Evolutionary conservation across 202 grass and related monocot species (phyloP).

Genomic region (Bolboschoenoplectus hybrid): DNA sequence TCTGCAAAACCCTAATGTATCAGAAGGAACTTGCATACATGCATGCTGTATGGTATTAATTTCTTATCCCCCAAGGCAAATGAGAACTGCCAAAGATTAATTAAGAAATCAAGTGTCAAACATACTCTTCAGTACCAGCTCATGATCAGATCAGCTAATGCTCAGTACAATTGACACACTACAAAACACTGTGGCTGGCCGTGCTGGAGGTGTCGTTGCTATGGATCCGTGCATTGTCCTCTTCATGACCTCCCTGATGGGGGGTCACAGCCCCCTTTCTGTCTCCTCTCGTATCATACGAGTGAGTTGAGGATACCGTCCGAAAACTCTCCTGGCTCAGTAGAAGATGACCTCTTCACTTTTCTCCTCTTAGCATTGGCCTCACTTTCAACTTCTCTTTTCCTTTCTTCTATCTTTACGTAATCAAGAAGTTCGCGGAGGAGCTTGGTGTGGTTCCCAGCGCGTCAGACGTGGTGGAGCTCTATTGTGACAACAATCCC

Average conservation of each 20-base stretch:
- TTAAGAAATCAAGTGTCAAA: too few relatives aligned
- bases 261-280: conserved; percentile 69
- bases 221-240: conserved; percentile 72
- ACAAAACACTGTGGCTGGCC: conserved; percentile 59
- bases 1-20: neutral
- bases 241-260: conserved; percentile 63
- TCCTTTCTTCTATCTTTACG: conserved; percentile 74
- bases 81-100: too few relatives aligned
- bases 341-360: conserved; percentile 65
- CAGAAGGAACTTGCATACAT: neutral
- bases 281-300: conserved; percentile 76
- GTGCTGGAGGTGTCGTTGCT: conserved; percentile 77
- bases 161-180: neutral
- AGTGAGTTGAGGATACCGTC: conserved; percentile 52
- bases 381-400: conserved; percentile 79
- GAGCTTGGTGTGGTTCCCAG: too few relatives aligned
- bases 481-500: too few relatives aligned
- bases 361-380: conserved; percentile 81
- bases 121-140: neutral
- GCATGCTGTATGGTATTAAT: too few relatives aligned
- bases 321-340: conserved; percentile 78
- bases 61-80: neutral
- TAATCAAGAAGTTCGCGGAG: conserved; percentile 17
- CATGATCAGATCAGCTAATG: neutral
- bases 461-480: too few relatives aligned